Evolutionary conservation across 129 eudicot species (phyloP).

Genomic region (Pittosporum tobira): DNA sequence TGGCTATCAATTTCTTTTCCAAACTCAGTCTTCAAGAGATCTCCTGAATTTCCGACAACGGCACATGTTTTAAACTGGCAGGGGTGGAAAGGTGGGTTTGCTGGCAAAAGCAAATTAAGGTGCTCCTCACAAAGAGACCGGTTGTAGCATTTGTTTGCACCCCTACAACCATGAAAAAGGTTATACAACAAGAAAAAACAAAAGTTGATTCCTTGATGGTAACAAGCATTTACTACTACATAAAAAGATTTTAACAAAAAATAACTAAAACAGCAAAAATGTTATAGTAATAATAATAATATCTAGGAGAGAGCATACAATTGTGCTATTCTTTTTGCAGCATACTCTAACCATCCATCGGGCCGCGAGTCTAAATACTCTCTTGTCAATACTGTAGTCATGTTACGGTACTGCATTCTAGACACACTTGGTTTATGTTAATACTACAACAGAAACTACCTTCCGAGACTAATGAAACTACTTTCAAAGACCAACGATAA

Average conservation of each 20-base stretch:
- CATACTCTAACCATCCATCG: constrained; percentile 97
- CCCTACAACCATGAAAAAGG: constrained; percentile 37
- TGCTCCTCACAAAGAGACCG: constrained; percentile 82
- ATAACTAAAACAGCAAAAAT: constrained; percentile 2
- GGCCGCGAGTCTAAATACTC: constrained; percentile 96
- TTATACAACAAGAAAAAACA: background rate
- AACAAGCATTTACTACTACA: background rate
- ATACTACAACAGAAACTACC: constrained; percentile 2
- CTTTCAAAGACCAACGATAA: constrained; percentile 3
- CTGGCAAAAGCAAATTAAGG: constrained; percentile 79
- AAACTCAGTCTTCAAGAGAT: constrained; percentile 84
- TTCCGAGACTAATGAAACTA: background rate
- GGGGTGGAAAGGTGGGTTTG: constrained; percentile 92
- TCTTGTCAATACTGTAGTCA: constrained; percentile 93
- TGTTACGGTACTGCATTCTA: constrained; percentile 90
- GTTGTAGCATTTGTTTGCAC: constrained; percentile 80
- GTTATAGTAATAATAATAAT: background rate
- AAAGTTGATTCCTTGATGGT: background rate
- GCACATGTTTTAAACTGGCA: constrained; percentile 91
- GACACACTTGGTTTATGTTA: constrained; percentile 21
- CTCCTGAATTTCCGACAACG: constrained; percentile 98
- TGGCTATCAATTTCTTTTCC: constrained; percentile 95
- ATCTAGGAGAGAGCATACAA: constrained; percentile 35
- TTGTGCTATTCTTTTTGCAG: constrained; percentile 94
- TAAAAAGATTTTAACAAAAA: constrained; percentile 1